These are phyloP conservation scores for Diplodia intermedia DNA, from an alignment of 2,329 filamentous ascomycete genomes.

Conservation along the genomic window DNA sequence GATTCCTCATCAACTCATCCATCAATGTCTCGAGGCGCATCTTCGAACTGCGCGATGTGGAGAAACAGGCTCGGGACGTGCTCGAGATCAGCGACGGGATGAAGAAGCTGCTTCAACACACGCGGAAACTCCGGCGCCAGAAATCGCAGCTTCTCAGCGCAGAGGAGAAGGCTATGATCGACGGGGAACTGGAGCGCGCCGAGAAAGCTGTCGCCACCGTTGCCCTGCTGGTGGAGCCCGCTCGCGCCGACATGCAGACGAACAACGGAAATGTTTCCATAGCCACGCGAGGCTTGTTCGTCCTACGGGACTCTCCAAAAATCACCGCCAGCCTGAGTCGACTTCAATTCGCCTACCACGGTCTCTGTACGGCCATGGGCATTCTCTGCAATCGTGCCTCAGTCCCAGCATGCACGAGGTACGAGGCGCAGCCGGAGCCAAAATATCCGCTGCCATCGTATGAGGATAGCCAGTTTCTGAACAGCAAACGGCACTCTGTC, in stretches of 20 bases:
- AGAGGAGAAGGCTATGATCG: constrained; percentile 33
- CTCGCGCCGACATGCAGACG: constrained; percentile 33
- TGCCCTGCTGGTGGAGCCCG: constrained; percentile 34
- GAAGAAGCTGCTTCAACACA: constrained; percentile 32
- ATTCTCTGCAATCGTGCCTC: neutral
- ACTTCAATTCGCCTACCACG: constrained; percentile 34
- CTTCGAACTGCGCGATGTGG: constrained; percentile 34
- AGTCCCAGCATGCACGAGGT: neutral
- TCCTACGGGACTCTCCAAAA: constrained; percentile 32
- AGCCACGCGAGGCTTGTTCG: constrained; percentile 33
- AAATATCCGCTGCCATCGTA: constrained; percentile 7
- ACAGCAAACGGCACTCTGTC: neutral
- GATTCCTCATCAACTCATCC: constrained; percentile 3
- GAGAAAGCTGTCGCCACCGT: constrained; percentile 33
- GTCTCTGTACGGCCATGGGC: constrained; percentile 30
- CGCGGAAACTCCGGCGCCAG: constrained; percentile 32
- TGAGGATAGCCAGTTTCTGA: constrained; percentile 9
- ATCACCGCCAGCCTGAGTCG: constrained; percentile 33
- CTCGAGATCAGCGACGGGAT: constrained; percentile 34
- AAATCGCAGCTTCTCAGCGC: constrained; percentile 30
- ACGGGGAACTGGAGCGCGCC: constrained; percentile 30
- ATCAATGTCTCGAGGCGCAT: constrained; percentile 28
- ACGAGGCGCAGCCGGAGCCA: neutral
- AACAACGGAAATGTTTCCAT: constrained; percentile 30
- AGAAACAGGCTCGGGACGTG: constrained; percentile 33